Evolutionary conservation across 176 grass and related monocot genomes (phyloP).

Genomic region (Carex parvula): DNA sequence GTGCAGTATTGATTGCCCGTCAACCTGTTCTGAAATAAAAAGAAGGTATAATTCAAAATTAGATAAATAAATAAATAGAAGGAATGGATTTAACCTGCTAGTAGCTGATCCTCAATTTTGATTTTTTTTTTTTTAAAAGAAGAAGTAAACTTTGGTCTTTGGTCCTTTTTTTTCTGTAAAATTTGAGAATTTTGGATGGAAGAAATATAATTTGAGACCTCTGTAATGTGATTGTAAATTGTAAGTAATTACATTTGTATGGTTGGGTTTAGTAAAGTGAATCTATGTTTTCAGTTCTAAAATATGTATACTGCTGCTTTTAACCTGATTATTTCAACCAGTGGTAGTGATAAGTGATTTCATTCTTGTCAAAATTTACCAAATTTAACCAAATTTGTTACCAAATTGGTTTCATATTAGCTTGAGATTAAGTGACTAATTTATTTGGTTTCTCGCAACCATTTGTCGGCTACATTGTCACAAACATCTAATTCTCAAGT

Average conservation of each 20-base stretch:
- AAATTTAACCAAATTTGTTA: background rate
- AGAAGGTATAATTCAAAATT: background rate
- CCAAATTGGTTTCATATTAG: background rate
- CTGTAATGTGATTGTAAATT: background rate
- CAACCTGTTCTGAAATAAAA: background rate
- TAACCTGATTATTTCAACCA: background rate
- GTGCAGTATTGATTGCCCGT: background rate
- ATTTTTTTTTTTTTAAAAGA: background rate
- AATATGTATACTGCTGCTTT: background rate
- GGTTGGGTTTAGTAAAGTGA: background rate
- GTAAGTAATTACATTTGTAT: background rate
- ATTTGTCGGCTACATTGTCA: background rate
- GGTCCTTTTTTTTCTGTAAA: background rate
- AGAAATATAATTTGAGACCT: background rate
- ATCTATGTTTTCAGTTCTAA: background rate
- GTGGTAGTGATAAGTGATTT: background rate
- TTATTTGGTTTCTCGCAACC: background rate
- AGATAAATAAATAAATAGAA: no score
- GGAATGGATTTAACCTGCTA: no score
- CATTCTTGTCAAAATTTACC: background rate
- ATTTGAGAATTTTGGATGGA: background rate
- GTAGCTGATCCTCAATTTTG: background rate
- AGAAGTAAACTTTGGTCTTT: background rate
- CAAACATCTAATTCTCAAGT: background rate
- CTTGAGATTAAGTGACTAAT: background rate